These are phyloP conservation scores for Trichomonas tenax DNA, from an alignment of 208 protist genomes.

Conservation along the genomic window DNA sequence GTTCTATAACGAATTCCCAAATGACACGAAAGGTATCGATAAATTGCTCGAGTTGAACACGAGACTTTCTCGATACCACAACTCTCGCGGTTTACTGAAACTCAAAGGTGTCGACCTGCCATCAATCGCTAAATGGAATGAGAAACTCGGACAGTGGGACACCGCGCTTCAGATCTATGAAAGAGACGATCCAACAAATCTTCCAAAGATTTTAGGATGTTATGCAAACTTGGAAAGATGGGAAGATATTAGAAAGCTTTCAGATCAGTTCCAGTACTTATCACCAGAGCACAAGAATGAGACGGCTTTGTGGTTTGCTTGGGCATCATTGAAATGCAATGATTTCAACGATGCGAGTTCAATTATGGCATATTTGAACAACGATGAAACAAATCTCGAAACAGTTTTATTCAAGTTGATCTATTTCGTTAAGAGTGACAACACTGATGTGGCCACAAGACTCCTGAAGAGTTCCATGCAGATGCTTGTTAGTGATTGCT, in stretches of 20 bases:
- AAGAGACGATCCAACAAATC: neutral
- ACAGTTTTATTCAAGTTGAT: neutral
- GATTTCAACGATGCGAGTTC: neutral
- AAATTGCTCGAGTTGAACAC: neutral
- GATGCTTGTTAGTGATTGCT: neutral
- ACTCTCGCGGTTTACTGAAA: neutral
- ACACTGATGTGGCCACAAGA: neutral
- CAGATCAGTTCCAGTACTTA: neutral
- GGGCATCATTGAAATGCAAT: neutral
- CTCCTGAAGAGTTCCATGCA: neutral
- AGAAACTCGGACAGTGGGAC: neutral
- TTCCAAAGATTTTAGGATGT: neutral
- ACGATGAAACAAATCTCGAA: neutral
- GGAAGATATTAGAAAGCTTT: neutral
- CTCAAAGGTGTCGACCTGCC: neutral
- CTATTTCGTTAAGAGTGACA: neutral
- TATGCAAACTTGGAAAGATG: neutral
- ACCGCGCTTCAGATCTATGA: neutral
- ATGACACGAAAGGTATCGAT: neutral
- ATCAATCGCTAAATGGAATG: neutral
- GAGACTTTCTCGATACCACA: neutral
- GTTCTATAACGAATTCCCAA: neutral
- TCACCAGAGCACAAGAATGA: neutral
- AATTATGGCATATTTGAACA: neutral
- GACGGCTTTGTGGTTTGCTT: neutral